phyloP scores from a whole-genome alignment of 2,329 filamentous ascomycete genomes.

The Aspergillus ochraceus region DNA sequence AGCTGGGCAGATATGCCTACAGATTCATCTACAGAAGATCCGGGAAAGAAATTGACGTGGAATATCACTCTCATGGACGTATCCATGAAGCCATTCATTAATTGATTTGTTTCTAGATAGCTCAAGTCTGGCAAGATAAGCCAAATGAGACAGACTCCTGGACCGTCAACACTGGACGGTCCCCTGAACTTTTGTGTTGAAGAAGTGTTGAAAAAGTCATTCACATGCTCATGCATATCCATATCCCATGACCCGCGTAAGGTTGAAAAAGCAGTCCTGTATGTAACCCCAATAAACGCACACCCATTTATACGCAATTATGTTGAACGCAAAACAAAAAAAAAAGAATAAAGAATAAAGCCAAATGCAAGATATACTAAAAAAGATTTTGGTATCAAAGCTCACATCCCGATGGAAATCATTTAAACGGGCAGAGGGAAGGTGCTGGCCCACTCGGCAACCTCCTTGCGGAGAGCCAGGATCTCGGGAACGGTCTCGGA shows the following conservation, averaged over 20 bases:
- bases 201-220: not conserved
- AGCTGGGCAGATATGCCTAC: too few relatives aligned
- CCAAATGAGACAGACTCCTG: not conserved
- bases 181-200: not conserved
- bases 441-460: conserved; percentile 77
- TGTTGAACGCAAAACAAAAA: conserved; percentile 35
- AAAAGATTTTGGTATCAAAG: conserved; percentile 20
- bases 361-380: conserved; percentile 4
- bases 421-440: conserved; percentile 78
- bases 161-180: not conserved
- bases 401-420: conserved; percentile 6
- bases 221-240: conserved; percentile 27
- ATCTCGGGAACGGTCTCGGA: conserved; percentile 78
- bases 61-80: not conserved
- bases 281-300: conserved; percentile 31
- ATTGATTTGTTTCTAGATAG: conserved; percentile 18
- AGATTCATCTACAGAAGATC: too few relatives aligned
- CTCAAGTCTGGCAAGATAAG: conserved; percentile 6
- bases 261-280: conserved; percentile 41
- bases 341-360: conserved; percentile 8
- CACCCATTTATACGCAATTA: conserved; percentile 34
- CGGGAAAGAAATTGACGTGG: not conserved
- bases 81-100: conserved; percentile 20
- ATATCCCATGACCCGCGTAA: conserved; percentile 38
- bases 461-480: conserved; percentile 82